Percentiles rank a stretch among this genome's conserved stretches.
phyloP scores from a whole-genome alignment of 176 grass and related monocot species.

The Cenchrus purpureus region DNA sequence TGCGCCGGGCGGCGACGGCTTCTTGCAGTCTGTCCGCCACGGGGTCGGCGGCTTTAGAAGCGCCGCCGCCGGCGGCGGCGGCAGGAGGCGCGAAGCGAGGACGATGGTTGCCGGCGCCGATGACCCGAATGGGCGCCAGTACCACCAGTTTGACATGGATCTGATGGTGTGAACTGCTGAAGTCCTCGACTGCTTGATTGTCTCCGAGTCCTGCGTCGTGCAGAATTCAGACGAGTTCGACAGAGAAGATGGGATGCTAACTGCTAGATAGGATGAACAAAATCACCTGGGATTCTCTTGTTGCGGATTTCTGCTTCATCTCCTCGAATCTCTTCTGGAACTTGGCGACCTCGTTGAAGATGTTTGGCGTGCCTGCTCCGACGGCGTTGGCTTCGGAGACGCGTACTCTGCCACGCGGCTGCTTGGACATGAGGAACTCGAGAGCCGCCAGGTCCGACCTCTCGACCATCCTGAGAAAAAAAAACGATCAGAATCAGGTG shows the following conservation, averaged over 20 bases:
- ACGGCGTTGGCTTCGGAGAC: slow-evolving; percentile 71
- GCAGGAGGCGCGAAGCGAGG: slow-evolving; percentile 45
- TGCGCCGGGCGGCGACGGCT: slow-evolving; percentile 61
- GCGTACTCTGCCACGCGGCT: slow-evolving; percentile 76
- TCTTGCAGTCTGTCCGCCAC: slow-evolving; percentile 65
- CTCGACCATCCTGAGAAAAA: slow-evolving; percentile 58
- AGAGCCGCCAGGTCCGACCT: slow-evolving; percentile 75
- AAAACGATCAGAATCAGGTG: slow-evolving; percentile 9
- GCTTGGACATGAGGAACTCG: slow-evolving; percentile 96
- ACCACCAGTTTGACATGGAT: slow-evolving; percentile 90
- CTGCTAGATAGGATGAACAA: background rate
- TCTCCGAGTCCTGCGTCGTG: slow-evolving; percentile 61
- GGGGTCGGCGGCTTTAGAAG: slow-evolving; percentile 21
- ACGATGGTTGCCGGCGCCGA: slow-evolving; percentile 37
- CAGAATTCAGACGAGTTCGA: background rate
- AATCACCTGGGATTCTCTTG: slow-evolving; percentile 65
- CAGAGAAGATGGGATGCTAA: background rate
- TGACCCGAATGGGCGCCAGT: slow-evolving; percentile 62
- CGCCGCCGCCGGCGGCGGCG: slow-evolving; percentile 3
- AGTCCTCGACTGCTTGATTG: slow-evolving; percentile 46
- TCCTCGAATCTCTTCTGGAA: slow-evolving; percentile 70
- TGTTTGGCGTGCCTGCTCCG: slow-evolving; percentile 60
- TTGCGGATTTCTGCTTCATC: slow-evolving; percentile 67
- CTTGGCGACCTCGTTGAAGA: slow-evolving; percentile 77
- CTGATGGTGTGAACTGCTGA: slow-evolving; percentile 72